Conservation (phyloP, 805 yeast genomes). For the Alloascoidea africana region DNA sequence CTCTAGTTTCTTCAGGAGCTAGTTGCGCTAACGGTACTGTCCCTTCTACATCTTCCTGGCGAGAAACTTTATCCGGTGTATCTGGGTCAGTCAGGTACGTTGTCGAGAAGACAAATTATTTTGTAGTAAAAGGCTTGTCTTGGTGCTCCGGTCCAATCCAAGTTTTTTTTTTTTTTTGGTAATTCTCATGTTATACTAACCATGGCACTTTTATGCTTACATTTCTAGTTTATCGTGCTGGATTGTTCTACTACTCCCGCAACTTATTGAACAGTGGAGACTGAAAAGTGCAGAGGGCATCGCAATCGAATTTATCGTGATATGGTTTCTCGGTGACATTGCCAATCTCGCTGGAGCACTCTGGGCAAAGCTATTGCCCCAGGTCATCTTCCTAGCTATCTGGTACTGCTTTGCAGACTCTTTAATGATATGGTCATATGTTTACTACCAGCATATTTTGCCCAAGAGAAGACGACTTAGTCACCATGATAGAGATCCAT, state of each 20-base stretch:
- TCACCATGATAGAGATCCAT: slow-evolving; percentile 2
- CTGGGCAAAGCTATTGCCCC: slow-evolving; percentile 57
- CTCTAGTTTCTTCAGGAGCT: too few relatives aligned
- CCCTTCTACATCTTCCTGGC: slow-evolving; percentile 15
- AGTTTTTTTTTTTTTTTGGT: neutral
- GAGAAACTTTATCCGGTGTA: slow-evolving; percentile 39
- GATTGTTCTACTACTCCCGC: slow-evolving; percentile 65
- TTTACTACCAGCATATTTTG: slow-evolving; percentile 36
- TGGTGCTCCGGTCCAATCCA: too few relatives aligned
- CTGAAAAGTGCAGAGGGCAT: slow-evolving; percentile 64
- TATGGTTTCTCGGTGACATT: slow-evolving; percentile 64
- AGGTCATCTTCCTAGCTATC: slow-evolving; percentile 51
- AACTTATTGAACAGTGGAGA: slow-evolving; percentile 69
- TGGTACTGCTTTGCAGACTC: slow-evolving; percentile 70
- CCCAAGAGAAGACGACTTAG: slow-evolving; percentile 18
- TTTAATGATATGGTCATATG: slow-evolving; percentile 38
- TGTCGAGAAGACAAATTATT: too few relatives aligned
- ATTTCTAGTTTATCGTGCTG: slow-evolving; percentile 49
- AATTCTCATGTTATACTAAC: neutral
- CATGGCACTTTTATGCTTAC: slow-evolving; percentile 3
- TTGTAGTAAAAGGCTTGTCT: slow-evolving; percentile 15
- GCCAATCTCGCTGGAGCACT: slow-evolving; percentile 52
- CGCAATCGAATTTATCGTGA: slow-evolving; percentile 45
- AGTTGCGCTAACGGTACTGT: too few relatives aligned
- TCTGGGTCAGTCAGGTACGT: slow-evolving; percentile 45